These are phyloP conservation scores for Alternaria gaisen DNA, from an alignment of 2,329 filamentous ascomycete genomes.

Conservation along the genomic window DNA sequence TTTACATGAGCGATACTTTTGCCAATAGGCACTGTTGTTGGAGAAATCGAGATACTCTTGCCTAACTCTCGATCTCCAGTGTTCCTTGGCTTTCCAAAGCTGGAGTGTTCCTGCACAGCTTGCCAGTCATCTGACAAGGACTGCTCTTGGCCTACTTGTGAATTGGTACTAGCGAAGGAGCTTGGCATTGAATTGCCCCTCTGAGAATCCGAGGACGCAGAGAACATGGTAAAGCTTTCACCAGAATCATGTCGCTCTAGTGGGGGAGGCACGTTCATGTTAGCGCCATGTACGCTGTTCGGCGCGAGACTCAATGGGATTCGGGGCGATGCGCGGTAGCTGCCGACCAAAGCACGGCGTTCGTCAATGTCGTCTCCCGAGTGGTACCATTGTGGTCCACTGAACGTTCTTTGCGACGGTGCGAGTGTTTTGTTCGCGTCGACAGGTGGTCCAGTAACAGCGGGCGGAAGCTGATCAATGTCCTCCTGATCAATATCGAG, in stretches of 20 bases:
- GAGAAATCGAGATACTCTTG: conserved; percentile 36
- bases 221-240: conserved; percentile 71
- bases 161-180: conserved; percentile 56
- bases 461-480: conserved; percentile 48
- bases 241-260: conserved; percentile 64
- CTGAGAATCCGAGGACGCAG: conserved; percentile 67
- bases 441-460: conserved; percentile 38
- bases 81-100: conserved; percentile 40
- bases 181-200: conserved; percentile 61
- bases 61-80: conserved; percentile 24
- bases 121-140: conserved; percentile 43
- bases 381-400: conserved; percentile 46
- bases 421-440: conserved; percentile 21
- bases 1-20: conserved; percentile 4
- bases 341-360: conserved; percentile 49
- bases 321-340: conserved; percentile 61
- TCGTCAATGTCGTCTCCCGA: conserved; percentile 49
- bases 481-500: conserved; percentile 51
- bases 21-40: conserved; percentile 39
- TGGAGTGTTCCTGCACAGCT: conserved; percentile 36
- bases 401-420: conserved; percentile 32
- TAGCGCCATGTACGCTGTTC: conserved; percentile 50
- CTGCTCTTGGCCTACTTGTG: conserved; percentile 35
- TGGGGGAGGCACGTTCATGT: conserved; percentile 43
- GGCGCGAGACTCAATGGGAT: conserved; percentile 60